Conservation (phyloP, 2,329 filamentous ascomycete genomes). For the Phialophora expanda region DNA sequence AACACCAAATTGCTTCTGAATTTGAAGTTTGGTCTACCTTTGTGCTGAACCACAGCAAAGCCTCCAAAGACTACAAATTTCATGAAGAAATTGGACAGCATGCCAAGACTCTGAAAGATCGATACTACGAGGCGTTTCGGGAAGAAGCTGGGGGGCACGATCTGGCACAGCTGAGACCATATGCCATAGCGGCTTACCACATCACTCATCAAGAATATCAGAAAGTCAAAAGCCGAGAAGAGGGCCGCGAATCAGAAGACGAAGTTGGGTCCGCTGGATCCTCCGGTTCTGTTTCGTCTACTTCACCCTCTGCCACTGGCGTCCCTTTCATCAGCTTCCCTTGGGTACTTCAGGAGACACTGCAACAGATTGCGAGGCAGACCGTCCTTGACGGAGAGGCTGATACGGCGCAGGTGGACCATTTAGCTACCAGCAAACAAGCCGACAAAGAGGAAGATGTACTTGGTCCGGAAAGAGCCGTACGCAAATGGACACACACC, state of each 20-base stretch:
- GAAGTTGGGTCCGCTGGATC: neutral
- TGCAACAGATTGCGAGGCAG: conserved; percentile 67
- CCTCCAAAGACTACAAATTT: conserved; percentile 80
- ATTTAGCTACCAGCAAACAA: neutral
- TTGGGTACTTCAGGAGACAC: conserved; percentile 80
- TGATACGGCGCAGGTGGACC: neutral
- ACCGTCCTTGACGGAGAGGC: conserved; percentile 18
- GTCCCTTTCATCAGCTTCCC: conserved; percentile 92
- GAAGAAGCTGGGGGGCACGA: conserved; percentile 67
- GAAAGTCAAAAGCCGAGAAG: conserved; percentile 27
- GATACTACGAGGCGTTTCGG: conserved; percentile 71
- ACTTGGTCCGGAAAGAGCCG: neutral
- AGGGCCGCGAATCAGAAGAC: neutral
- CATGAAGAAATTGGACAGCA: conserved; percentile 80
- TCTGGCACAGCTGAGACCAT: conserved; percentile 66
- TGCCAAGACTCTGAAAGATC: conserved; percentile 67
- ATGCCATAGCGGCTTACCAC: conserved; percentile 86
- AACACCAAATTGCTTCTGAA: conserved; percentile 81
- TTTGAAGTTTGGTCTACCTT: conserved; percentile 93
- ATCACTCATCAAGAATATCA: conserved; percentile 61
- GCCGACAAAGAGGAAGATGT: neutral
- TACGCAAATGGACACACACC: conserved; percentile 10
- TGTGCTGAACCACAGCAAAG: conserved; percentile 73
- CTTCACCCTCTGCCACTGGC: conserved; percentile 35
- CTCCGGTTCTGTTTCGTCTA: neutral